Evolutionary conservation across 805 yeast genomes (phyloP), one percentile per base, ranked within the genome.

Genomic region (Candida sonorensis): DNA sequence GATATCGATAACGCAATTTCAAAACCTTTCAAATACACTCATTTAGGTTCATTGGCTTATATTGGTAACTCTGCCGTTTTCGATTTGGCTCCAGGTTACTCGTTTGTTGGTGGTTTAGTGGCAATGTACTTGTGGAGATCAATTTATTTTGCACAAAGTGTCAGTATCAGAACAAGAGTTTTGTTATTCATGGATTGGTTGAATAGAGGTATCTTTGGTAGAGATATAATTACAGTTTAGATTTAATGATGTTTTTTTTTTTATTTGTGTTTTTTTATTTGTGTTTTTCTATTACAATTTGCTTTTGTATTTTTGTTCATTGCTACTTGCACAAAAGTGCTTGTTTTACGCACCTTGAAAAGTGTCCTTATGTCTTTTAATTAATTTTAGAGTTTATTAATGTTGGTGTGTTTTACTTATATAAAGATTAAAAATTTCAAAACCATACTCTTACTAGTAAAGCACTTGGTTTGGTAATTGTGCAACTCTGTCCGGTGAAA

Each of bases 51-150:
- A 7, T 58, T 78, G 42, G 84, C 84, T 4, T 78, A 78, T 41
- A 67, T 78, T 37, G 81, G 84, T 39, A 77, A 77, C 50, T 75
- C 78, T 30, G 85, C 85, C 3, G 82, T 77, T 17, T 77, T 77
- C 50, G 85, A 77, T 50, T 50, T 73, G 35, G 67, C 74, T n/a
- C 75, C 77, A 21, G 73, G 73, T 13, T 71, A 72, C 45, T 64
- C 77, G 20, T 67, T 74, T 38, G 73, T 76, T 38, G 81, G 83
- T 37, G 85, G 83, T 2, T 52, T 77, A 31, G 53, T 76, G 25
- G 83, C 83, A n/a, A 73, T 78, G 77, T 78, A 78, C 50, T 55
- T 77, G 34, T 77, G 85, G 85, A 70, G 85, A 61, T 69, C 79
- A 30, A 80, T 75, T 18, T 77, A 77, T 55, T 77, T 77, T 56